A percentile compares a stretch with the other conserved stretches of the same genome.
Conservation (phyloP, 306 rosid genomes). For the Inga leiocalycina region DNA sequence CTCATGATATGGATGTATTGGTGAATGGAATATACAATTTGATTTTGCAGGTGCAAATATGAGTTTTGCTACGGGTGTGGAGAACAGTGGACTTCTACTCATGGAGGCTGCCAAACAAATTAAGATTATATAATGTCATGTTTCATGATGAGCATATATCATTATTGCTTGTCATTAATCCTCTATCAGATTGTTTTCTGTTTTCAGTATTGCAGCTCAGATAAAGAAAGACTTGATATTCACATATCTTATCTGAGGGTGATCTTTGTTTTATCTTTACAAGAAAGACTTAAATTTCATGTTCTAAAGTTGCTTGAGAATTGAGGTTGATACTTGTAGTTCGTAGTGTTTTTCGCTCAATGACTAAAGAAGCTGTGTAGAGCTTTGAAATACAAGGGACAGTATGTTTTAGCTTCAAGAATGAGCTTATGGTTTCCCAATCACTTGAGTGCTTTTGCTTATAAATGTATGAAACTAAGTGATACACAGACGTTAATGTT, state of each 20-base stretch:
- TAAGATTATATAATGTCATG: slow-evolving; percentile 9
- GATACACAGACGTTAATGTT: too few relatives aligned
- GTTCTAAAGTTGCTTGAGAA: background rate
- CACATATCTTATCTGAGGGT: background rate
- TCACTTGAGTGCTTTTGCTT: background rate
- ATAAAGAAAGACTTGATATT: background rate
- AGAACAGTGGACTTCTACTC: slow-evolving; percentile 37
- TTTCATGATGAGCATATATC: background rate
- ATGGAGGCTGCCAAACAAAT: slow-evolving; percentile 42
- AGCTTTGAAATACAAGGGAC: background rate
- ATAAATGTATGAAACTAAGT: background rate
- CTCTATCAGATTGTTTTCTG: background rate
- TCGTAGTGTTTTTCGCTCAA: background rate
- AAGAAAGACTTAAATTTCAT: too few relatives aligned
- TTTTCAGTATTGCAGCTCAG: background rate
- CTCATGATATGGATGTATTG: background rate
- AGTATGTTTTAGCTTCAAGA: background rate
- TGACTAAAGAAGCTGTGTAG: background rate
- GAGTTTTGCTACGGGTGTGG: slow-evolving; percentile 64
- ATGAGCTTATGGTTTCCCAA: background rate
- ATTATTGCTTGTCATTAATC: background rate
- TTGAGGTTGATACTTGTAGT: background rate
- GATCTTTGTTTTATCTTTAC: too few relatives aligned
- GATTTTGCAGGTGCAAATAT: slow-evolving; percentile 52
- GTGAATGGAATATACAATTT: background rate